Conservation (phyloP, 352 stramenopile species). For the Pythium apleroticum region DNA sequence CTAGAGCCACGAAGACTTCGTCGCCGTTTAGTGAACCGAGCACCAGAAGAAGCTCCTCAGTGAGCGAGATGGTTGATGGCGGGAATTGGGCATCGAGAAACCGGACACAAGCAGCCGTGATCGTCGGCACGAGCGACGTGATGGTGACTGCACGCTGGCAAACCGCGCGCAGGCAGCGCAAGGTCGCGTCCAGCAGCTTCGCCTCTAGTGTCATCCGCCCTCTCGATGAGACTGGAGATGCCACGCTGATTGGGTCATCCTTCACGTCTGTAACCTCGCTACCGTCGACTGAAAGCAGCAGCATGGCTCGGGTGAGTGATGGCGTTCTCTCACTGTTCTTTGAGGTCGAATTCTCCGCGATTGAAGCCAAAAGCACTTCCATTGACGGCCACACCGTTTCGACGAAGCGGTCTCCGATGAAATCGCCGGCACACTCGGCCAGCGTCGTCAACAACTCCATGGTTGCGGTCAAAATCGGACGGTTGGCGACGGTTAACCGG, state of each 20-base stretch:
- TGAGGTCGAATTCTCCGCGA: constrained; percentile 32
- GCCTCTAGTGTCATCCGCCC: constrained; percentile 56
- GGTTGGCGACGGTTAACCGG: constrained; percentile 54
- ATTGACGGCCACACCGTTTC: constrained; percentile 75
- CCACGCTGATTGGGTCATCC: constrained; percentile 7
- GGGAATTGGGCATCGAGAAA: constrained; percentile 46
- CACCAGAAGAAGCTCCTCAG: constrained; percentile 42
- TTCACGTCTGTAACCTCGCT: not conserved
- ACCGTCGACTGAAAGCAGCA: constrained; percentile 38
- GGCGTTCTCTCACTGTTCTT: constrained; percentile 17
- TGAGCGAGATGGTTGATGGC: constrained; percentile 35
- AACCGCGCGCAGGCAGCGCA: constrained; percentile 57
- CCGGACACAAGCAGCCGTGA: constrained; percentile 38
- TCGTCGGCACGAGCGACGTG: constrained; percentile 62
- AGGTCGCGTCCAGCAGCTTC: constrained; percentile 51
- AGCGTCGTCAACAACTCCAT: constrained; percentile 54
- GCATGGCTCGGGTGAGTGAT: constrained; percentile 64
- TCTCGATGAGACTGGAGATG: not conserved
- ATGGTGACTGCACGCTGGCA: constrained; percentile 41
- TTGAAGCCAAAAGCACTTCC: constrained; percentile 38
- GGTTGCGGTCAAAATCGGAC: constrained; percentile 59
- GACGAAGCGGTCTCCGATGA: constrained; percentile 80
- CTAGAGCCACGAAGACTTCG: constrained; percentile 67
- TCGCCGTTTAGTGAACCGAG: constrained; percentile 64
- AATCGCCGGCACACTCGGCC: constrained; percentile 60